Conservation (phyloP, 352 stramenopile species). For the Pythium coloratum region DNA sequence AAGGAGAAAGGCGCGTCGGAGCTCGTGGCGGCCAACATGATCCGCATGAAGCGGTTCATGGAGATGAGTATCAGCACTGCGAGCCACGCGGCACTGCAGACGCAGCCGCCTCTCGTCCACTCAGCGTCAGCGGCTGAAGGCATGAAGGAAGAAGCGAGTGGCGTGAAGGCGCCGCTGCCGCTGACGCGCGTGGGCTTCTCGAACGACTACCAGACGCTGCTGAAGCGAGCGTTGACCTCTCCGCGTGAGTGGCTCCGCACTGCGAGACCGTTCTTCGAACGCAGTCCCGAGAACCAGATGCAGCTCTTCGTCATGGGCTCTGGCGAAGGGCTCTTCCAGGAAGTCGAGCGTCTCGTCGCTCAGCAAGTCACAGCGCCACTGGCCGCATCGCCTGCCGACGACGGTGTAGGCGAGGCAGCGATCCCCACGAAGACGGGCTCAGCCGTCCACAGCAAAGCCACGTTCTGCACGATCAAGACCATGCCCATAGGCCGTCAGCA, state of each 20-base stretch:
- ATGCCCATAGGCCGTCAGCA: slow-evolving; percentile 15
- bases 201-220: slow-evolving; percentile 53
- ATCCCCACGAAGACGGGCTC: slow-evolving; percentile 41
- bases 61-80: slow-evolving; percentile 24
- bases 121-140: background rate
- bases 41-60: slow-evolving; percentile 51
- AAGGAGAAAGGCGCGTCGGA: slow-evolving; percentile 51
- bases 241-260: slow-evolving; percentile 52
- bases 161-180: slow-evolving; percentile 13
- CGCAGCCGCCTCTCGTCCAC: background rate
- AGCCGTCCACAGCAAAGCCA: slow-evolving; percentile 61
- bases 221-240: slow-evolving; percentile 39
- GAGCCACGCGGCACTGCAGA: slow-evolving; percentile 13
- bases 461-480: slow-evolving; percentile 70
- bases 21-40: slow-evolving; percentile 49
- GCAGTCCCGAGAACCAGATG: slow-evolving; percentile 62
- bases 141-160: background rate
- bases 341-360: slow-evolving; percentile 62
- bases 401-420: slow-evolving; percentile 42
- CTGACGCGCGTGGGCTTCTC: slow-evolving; percentile 41
- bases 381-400: slow-evolving; percentile 20
- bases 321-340: slow-evolving; percentile 64
- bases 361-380: slow-evolving; percentile 60
- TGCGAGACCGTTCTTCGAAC: slow-evolving; percentile 40
- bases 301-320: slow-evolving; percentile 83